Conservation (phyloP, 2,329 filamentous ascomycete species). For the Sporothrix humicola region DNA sequence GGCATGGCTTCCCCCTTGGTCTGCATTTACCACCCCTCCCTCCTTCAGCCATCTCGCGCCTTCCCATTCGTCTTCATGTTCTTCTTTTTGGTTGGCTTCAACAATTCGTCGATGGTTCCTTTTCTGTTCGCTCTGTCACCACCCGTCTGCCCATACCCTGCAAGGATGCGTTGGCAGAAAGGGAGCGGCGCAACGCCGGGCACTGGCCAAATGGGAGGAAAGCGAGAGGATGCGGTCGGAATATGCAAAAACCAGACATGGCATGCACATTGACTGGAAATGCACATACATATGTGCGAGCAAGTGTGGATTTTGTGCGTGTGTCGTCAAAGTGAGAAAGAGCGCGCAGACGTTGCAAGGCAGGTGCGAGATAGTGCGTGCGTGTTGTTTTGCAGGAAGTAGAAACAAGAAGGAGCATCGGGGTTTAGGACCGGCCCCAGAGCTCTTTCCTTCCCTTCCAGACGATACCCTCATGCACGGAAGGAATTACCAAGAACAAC, state of each 20-base stretch:
- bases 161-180: constrained; percentile 38
- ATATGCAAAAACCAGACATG: constrained; percentile 10
- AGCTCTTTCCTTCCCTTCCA: neutral
- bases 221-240: neutral
- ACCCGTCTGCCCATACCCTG: constrained; percentile 33
- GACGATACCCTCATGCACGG: constrained; percentile 22
- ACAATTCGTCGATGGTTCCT: neutral
- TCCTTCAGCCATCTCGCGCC: neutral
- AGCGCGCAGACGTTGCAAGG: neutral
- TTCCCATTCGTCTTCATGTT: constrained; percentile 10
- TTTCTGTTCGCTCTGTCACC: constrained; percentile 17
- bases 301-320: neutral
- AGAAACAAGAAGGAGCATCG: neutral
- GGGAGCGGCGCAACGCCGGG: constrained; percentile 27
- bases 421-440: neutral
- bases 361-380: neutral
- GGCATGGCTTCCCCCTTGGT: constrained; percentile 45
- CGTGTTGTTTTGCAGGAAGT: neutral
- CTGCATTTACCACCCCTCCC: constrained; percentile 28
- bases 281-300: neutral
- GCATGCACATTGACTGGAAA: neutral
- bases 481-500: neutral
- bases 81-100: constrained; percentile 4
- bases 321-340: neutral
- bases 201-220: neutral